phyloP scores from a whole-genome alignment of 768 basidiomycete species.

The Peribolospora kevripleyi region DNA sequence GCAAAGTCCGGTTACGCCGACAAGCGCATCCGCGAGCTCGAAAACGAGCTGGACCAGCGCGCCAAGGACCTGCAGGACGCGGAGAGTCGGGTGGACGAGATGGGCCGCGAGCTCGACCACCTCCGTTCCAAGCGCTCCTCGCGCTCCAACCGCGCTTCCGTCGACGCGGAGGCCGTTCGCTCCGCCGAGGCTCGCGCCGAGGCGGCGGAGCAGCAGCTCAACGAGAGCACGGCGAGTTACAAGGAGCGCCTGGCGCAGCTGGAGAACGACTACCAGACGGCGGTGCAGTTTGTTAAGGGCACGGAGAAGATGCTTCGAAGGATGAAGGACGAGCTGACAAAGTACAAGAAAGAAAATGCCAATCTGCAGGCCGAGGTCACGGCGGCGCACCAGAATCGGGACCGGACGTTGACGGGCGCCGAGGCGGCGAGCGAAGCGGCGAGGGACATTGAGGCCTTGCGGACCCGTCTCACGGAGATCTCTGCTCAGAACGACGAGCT shows the following conservation, averaged over 20 bases:
- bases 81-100: conserved; percentile 6
- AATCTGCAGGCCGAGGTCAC: conserved; percentile 31
- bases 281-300: conserved; percentile 92
- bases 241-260: conserved; percentile 50
- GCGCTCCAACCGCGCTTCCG: neutral
- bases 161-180: neutral
- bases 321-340: conserved; percentile 83
- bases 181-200: conserved; percentile 4
- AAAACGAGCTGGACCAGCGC: conserved; percentile 56
- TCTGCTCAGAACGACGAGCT: conserved; percentile 18
- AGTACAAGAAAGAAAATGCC: conserved; percentile 60
- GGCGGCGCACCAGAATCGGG: neutral
- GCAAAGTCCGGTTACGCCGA: conserved; percentile 15
- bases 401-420: neutral
- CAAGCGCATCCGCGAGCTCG: conserved; percentile 44
- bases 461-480: neutral
- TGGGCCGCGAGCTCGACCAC: neutral
- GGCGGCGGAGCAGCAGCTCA: conserved; percentile 34
- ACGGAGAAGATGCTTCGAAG: conserved; percentile 94
- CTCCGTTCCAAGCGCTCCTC: too few species aligned
- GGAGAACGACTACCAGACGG: conserved; percentile 86
- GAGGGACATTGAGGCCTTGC: conserved; percentile 11
- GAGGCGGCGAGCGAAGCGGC: neutral
- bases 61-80: conserved; percentile 27
- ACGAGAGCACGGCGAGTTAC: conserved; percentile 11